Conservation (phyloP, 148 eudicot species). For the Rhododendron henanense region DNA sequence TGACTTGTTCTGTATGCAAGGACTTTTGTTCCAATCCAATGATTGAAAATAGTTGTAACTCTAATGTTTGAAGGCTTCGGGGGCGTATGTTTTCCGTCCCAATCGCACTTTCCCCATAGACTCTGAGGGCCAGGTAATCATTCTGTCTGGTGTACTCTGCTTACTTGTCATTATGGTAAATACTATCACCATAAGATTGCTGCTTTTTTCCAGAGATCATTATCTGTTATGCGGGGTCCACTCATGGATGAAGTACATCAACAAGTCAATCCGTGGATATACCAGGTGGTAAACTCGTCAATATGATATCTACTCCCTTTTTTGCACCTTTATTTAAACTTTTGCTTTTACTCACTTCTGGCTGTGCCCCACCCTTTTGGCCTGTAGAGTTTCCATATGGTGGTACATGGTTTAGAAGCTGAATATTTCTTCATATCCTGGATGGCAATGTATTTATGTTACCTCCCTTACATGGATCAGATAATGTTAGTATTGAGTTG, state of each 20-base stretch:
- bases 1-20: not conserved
- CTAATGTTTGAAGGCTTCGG: constrained; percentile 59
- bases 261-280: constrained; percentile 58
- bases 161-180: not conserved
- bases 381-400: not conserved
- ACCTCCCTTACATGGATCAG: not conserved
- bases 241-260: constrained; percentile 73
- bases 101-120: constrained; percentile 45
- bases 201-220: constrained; percentile 34
- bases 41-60: not conserved
- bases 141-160: constrained; percentile 4
- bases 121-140: constrained; percentile 46
- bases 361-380: not conserved
- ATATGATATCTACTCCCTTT: not conserved
- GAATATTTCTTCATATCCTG: not conserved
- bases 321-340: not conserved
- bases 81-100: constrained; percentile 80
- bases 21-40: not conserved
- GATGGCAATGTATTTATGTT: not conserved
- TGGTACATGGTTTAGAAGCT: not conserved
- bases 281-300: constrained; percentile 45
- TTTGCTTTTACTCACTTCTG: not conserved
- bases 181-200: not conserved
- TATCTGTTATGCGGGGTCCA: constrained; percentile 60
- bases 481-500: not conserved